Evolutionary conservation across 2,329 filamentous ascomycete species (phyloP), one percentile per base, ranked within the genome.

Genomic region (Trichophyton mentagrophytes): DNA sequence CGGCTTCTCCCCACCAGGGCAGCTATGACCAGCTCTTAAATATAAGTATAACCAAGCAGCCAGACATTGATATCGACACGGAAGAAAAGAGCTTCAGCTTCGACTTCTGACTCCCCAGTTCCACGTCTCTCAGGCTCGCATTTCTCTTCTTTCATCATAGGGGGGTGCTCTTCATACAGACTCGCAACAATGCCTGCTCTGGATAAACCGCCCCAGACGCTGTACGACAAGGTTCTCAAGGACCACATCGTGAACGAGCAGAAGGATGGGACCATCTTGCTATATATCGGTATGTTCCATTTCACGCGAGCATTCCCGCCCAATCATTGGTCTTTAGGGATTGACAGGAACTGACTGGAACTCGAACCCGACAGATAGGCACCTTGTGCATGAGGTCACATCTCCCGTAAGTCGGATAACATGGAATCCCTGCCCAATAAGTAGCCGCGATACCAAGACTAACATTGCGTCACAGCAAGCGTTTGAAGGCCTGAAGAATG

Each of bases 381-480:
- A 99, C 80, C 82, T 99, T 64, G 91, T 97, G 64, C 93, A 99
- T 74, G 93, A 99, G 80, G 93, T 99, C 73, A 99, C 93, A 69
- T 96, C 92, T 69, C 93, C 93, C 65, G 88, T 90, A 82, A 72
- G 86, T 75, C 9, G 46, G 64, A 59, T 59, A 57, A 57, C 42
- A 67, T 60, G 67, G 64, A 61, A 53, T 47, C 58, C 42, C 55
- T 17, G 53, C 33, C 25, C 15, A 27, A 15, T 42, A 60, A 38
- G 9, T 13, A 38, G 17, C 30, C 27, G 56, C 27, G 13, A n/a
- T 44, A 17, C n/a, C n/a, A 53, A 49, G 44, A 40, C 57, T 57
- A 38, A 59, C 27, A 25, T 51, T 40, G 27, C 61, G 58, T 61
- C 69, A 69, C 70, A 90, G 85, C 93, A 97, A 89, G 93, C 93